Percentiles rank a stretch among this genome's conserved stretches.
These are phyloP conservation scores for Candida quercuum DNA, from an alignment of 805 yeast species.

Conservation along the genomic window DNA sequence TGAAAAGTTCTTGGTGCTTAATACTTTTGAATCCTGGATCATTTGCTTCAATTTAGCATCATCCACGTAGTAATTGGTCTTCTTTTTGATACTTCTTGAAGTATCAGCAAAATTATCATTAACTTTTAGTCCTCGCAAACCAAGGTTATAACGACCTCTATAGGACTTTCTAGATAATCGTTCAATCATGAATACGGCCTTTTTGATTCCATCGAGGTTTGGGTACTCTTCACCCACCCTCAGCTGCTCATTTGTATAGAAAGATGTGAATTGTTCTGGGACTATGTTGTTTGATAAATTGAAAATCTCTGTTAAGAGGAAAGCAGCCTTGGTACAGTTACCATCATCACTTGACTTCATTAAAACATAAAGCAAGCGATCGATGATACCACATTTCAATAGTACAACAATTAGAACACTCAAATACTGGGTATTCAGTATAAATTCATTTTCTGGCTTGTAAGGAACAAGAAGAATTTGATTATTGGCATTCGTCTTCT, in stretches of 20 bases:
- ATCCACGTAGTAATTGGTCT: conserved; percentile 30
- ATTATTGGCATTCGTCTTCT: conserved; percentile 8
- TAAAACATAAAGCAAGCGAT: conserved; percentile 39
- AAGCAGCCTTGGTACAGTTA: conserved; percentile 52
- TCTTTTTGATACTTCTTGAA: conserved; percentile 14
- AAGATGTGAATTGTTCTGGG: conserved; percentile 39
- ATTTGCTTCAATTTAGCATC: conserved; percentile 63
- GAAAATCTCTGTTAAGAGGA: conserved; percentile 57
- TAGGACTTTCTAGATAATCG: conserved; percentile 34
- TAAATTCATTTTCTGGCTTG: conserved; percentile 35
- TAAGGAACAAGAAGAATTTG: conserved; percentile 21
- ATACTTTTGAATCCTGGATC: conserved; percentile 62
- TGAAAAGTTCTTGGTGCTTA: conserved; percentile 70
- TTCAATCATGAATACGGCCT: conserved; percentile 44
- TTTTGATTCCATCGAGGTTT: conserved; percentile 4
- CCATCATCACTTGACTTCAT: conserved; percentile 37
- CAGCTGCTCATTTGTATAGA: conserved; percentile 2
- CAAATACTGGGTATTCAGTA: conserved; percentile 55
- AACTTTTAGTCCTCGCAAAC: conserved; percentile 24
- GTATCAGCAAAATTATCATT: conserved; percentile 19
- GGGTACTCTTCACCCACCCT: conserved; percentile 1
- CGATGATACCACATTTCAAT: conserved; percentile 50
- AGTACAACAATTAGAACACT: conserved; percentile 55
- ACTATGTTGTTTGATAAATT: conserved; percentile 47
- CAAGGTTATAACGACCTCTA: conserved; percentile 32